phyloP scores from a whole-genome alignment of 768 basidiomycete species.

The Pleurotus djamor region DNA sequence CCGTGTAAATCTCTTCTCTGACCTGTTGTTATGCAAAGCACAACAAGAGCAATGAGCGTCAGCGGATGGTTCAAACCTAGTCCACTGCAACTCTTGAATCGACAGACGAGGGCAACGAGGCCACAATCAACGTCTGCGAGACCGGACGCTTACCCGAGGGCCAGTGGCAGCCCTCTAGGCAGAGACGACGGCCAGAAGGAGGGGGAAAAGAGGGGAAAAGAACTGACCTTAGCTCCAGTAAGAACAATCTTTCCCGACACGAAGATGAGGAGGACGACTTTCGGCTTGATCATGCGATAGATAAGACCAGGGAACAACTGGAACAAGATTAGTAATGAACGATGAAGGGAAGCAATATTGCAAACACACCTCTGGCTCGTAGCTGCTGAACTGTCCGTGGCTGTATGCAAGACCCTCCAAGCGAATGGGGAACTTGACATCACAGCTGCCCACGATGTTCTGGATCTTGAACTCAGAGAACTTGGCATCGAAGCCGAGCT shows the following conservation, averaged over 20 bases:
- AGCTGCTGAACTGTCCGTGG: slow-evolving; percentile 97
- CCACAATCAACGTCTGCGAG: background rate
- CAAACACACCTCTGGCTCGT: slow-evolving; percentile 88
- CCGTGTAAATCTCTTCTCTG: slow-evolving; percentile 98
- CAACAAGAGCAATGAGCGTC: slow-evolving; percentile 36
- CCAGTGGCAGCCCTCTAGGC: slow-evolving; percentile 28
- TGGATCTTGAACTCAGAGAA: slow-evolving; percentile 99
- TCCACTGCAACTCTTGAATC: slow-evolving; percentile 26
- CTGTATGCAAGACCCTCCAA: slow-evolving; percentile 96
- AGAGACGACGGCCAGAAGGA: slow-evolving; percentile 9
- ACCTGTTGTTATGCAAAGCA: slow-evolving; percentile 49
- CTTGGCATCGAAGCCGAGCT: slow-evolving; percentile 98
- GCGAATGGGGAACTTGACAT: slow-evolving; percentile 98
- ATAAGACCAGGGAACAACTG: slow-evolving; percentile 98
- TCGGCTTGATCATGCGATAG: slow-evolving; percentile 99
- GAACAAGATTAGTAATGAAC: background rate
- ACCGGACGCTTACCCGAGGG: slow-evolving; percentile 26
- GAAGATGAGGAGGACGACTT: slow-evolving; percentile 97
- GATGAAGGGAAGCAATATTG: background rate
- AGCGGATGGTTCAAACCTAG: slow-evolving; percentile 49
- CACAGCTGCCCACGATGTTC: slow-evolving; percentile 98
- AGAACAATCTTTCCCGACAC: slow-evolving; percentile 99
- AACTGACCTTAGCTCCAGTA: slow-evolving; percentile 94
- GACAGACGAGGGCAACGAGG: background rate
- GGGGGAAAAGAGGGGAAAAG: slow-evolving; percentile 12